Percentiles rank a stretch among this genome's conserved stretches.
Conservation (phyloP, 345 rosid genomes). For the Pistacia integerrima region DNA sequence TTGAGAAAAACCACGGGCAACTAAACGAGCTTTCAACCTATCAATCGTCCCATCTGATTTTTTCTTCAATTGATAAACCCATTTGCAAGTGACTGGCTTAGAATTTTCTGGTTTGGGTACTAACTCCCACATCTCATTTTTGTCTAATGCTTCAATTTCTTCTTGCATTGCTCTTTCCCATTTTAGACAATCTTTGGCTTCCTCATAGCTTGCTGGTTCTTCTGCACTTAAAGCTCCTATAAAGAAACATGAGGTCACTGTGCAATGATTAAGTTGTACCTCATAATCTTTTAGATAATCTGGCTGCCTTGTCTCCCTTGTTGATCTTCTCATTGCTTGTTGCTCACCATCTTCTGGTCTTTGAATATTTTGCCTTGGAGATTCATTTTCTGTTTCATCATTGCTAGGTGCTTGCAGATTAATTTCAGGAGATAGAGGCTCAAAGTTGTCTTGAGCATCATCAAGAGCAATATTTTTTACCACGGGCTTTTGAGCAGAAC, state of each 20-base stretch:
- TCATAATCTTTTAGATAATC: slow-evolving; percentile 7
- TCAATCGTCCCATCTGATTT: background rate
- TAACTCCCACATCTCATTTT: background rate
- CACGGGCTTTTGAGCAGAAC: too few relatives aligned
- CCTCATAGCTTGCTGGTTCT: background rate
- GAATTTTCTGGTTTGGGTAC: background rate
- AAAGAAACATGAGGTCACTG: background rate
- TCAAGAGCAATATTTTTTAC: background rate
- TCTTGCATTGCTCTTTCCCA: background rate
- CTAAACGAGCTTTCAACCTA: background rate
- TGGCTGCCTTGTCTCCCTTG: slow-evolving; percentile 4
- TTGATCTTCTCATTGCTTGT: background rate
- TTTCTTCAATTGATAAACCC: background rate
- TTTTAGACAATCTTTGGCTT: background rate
- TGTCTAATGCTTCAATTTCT: background rate
- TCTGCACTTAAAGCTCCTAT: background rate
- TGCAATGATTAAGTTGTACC: background rate
- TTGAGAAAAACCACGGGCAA: background rate
- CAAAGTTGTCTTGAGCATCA: background rate
- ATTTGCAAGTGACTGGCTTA: background rate
- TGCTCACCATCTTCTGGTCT: background rate
- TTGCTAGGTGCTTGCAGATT: background rate
- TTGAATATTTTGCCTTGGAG: background rate
- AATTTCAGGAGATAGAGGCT: background rate
- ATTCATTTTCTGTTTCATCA: background rate